Conservation (phyloP, 805 yeast species). For the Yamadazyma olivae region DNA sequence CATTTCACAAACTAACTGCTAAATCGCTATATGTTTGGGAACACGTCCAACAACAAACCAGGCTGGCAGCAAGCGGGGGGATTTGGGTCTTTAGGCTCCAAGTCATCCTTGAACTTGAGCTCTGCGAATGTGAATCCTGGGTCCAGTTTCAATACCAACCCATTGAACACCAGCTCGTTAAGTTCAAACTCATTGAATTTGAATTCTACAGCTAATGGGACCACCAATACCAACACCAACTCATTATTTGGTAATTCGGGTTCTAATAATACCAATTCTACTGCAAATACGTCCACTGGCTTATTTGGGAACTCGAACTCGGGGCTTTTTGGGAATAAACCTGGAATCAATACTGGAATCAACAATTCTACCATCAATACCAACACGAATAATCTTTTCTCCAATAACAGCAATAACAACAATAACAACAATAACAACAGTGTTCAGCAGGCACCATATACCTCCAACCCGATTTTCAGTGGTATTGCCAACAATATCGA, state of each 20-base stretch:
- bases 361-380: slow-evolving; percentile 7
- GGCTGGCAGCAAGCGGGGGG: slow-evolving; percentile 4
- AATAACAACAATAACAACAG: slow-evolving; percentile 2
- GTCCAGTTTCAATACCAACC: too few species aligned
- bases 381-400: slow-evolving; percentile 16
- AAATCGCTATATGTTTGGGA: slow-evolving; percentile 2
- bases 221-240: slow-evolving; percentile 1
- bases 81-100: neutral
- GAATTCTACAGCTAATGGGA: slow-evolving; percentile 1
- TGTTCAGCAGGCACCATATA: slow-evolving; percentile 3
- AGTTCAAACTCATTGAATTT: neutral
- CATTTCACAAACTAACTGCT: too few species aligned
- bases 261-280: slow-evolving; percentile 7
- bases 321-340: too few species aligned
- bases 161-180: too few species aligned
- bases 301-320: slow-evolving; percentile 21
- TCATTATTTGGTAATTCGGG: slow-evolving; percentile 16
- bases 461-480: slow-evolving; percentile 8
- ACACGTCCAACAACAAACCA: slow-evolving; percentile 2
- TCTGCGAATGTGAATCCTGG: too few species aligned
- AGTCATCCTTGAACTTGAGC: neutral
- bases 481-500: slow-evolving; percentile 9
- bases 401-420: too few species aligned
- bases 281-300: slow-evolving; percentile 15
- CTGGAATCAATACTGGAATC: slow-evolving; percentile 1